phyloP scores from a whole-genome alignment of 164 flowering plant species.

The Vitis amurensis region DNA sequence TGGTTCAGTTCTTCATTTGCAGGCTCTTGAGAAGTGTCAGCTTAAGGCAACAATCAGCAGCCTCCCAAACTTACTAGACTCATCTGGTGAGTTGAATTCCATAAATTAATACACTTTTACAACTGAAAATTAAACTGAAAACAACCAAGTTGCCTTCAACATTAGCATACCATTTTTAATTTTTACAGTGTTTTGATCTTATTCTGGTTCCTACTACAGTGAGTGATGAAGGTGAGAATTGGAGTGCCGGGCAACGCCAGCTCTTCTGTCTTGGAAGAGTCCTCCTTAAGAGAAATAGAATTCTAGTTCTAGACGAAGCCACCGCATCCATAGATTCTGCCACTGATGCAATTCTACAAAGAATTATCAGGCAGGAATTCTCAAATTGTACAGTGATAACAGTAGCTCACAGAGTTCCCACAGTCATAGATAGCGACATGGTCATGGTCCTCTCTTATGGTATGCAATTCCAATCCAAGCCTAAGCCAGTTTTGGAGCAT shows the following conservation, averaged over 20 bases:
- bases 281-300: conserved; percentile 60
- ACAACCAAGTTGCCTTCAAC: too few species aligned
- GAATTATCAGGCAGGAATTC: conserved; percentile 71
- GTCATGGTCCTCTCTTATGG: conserved; percentile 91
- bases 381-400: conserved; percentile 69
- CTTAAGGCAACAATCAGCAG: conserved; percentile 51
- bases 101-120: background rate
- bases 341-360: conserved; percentile 73
- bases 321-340: conserved; percentile 89
- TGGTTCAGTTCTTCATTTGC: conserved; percentile 1
- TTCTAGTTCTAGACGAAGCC: conserved; percentile 86
- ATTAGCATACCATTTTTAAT: too few species aligned
- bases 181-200: background rate
- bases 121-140: too few species aligned
- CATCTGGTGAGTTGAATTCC: conserved; percentile 48
- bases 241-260: conserved; percentile 89
- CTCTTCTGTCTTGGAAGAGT: conserved; percentile 86
- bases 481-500: background rate
- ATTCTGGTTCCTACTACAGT: conserved; percentile 35
- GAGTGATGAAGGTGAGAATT: conserved; percentile 82
- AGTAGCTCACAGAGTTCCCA: conserved; percentile 86
- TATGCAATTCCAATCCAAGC: conserved; percentile 19
- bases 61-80: conserved; percentile 65
- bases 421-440: conserved; percentile 84
- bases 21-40: conserved; percentile 86